phyloP scores from a whole-genome alignment of 2,329 filamentous ascomycete genomes.

The Verticillium zaregamsianum region DNA sequence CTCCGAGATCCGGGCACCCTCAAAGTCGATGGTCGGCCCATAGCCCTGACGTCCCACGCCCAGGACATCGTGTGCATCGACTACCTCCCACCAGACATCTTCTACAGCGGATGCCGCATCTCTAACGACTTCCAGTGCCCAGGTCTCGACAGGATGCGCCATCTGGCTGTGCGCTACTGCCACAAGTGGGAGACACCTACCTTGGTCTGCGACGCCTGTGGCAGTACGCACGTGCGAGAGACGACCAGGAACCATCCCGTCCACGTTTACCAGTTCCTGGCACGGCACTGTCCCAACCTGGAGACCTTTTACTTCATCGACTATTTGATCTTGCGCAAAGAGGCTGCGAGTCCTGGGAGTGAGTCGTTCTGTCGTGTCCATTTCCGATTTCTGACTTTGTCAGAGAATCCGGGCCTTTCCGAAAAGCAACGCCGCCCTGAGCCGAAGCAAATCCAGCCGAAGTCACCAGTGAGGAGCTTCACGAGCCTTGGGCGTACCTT shows the following conservation, averaged over 20 bases:
- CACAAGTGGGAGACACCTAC: conserved; percentile 30
- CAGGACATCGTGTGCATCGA: conserved; percentile 29
- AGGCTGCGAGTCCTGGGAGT: background rate
- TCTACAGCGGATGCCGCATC: conserved; percentile 21
- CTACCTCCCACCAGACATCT: conserved; percentile 25
- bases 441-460: too few relatives aligned
- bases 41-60: conserved; percentile 14
- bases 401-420: background rate
- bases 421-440: background rate
- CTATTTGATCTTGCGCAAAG: conserved; percentile 32
- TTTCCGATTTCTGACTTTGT: too few relatives aligned
- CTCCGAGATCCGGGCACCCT: conserved; percentile 14
- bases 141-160: conserved; percentile 27
- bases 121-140: conserved; percentile 19
- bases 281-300: conserved; percentile 34
- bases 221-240: conserved; percentile 21
- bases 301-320: conserved; percentile 41
- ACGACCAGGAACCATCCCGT: conserved; percentile 26
- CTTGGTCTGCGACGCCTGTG: conserved; percentile 27
- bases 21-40: conserved; percentile 20
- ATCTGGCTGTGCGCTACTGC: conserved; percentile 37
- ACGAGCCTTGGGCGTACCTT: conserved; percentile 22
- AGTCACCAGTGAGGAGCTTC: conserved; percentile 9
- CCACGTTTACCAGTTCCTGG: conserved; percentile 40
- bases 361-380: background rate